Evolutionary conservation across 129 eudicot species (phyloP).

Genomic region (Pittosporum tobira): DNA sequence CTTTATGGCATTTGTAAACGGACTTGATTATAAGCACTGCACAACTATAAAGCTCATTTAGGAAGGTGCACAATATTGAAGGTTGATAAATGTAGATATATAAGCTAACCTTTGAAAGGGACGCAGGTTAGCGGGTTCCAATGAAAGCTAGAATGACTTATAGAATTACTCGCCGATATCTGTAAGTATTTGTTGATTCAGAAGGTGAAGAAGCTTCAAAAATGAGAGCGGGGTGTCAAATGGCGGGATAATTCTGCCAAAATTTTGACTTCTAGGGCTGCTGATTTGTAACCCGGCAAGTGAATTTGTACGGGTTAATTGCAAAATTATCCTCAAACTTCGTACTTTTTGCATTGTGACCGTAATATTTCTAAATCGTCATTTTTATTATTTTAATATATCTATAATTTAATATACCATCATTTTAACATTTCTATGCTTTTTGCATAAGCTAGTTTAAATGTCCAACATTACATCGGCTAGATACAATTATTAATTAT

Average conservation of each 20-base stretch:
- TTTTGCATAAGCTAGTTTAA: too few species aligned
- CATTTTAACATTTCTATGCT: too few species aligned
- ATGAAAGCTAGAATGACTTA: not conserved
- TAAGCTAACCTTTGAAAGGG: not conserved
- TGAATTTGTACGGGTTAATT: too few species aligned
- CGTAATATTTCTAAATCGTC: too few species aligned
- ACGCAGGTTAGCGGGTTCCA: not conserved
- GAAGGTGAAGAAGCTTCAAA: not conserved
- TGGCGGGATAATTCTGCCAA: not conserved
- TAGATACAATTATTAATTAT: too few species aligned
- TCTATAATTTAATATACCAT: too few species aligned
- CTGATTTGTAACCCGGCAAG: slow-evolving; percentile 4
- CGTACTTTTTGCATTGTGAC: too few species aligned
- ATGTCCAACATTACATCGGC: too few species aligned
- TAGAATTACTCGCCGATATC: not conserved
- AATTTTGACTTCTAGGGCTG: not conserved
- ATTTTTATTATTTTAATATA: too few species aligned
- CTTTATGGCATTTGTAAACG: too few species aligned
- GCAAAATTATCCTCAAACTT: too few species aligned
- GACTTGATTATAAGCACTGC: not conserved
- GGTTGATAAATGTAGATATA: not conserved
- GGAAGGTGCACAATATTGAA: too few species aligned
- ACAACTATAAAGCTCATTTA: not conserved
- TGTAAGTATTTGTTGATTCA: not conserved
- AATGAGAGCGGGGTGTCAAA: not conserved